A percentile compares a stretch with the other conserved stretches of the same genome.
Conservation (phyloP, 768 basidiomycete species). For the Agaricus sinodeliciosus region DNA sequence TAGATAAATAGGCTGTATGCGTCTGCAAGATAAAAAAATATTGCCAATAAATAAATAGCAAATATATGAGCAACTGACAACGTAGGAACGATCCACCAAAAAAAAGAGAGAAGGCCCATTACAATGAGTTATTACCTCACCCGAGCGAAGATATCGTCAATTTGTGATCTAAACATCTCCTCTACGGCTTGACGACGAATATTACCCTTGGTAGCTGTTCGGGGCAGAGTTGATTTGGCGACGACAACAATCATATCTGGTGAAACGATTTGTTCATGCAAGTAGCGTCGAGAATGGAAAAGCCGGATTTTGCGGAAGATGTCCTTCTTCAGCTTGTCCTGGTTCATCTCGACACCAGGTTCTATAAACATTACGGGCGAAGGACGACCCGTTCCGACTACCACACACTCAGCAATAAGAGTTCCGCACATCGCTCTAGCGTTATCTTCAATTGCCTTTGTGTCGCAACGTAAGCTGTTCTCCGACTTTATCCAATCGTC, state of each 20-base stretch:
- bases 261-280: slow-evolving; percentile 71
- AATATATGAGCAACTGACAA: neutral
- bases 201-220: slow-evolving; percentile 79
- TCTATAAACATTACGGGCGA: slow-evolving; percentile 76
- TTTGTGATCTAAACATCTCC: slow-evolving; percentile 46
- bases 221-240: slow-evolving; percentile 56
- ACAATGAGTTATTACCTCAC: slow-evolving; percentile 4
- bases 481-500: slow-evolving; percentile 87
- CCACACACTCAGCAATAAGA: slow-evolving; percentile 67
- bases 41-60: slow-evolving; percentile 12
- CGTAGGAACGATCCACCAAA: neutral
- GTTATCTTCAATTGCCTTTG: slow-evolving; percentile 78
- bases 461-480: slow-evolving; percentile 73
- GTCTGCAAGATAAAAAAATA: slow-evolving; percentile 7
- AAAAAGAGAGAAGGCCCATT: neutral
- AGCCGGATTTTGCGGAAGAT: slow-evolving; percentile 66
- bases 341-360: slow-evolving; percentile 44
- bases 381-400: slow-evolving; percentile 71
- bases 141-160: slow-evolving; percentile 50
- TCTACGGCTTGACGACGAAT: slow-evolving; percentile 74
- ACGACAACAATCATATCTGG: slow-evolving; percentile 64
- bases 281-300: slow-evolving; percentile 70
- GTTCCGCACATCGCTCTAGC: slow-evolving; percentile 56
- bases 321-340: slow-evolving; percentile 57
- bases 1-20: neutral